Evolutionary conservation across 805 yeast genomes (phyloP).

Genomic region (Yamadazyma takamatsuzukensis): DNA sequence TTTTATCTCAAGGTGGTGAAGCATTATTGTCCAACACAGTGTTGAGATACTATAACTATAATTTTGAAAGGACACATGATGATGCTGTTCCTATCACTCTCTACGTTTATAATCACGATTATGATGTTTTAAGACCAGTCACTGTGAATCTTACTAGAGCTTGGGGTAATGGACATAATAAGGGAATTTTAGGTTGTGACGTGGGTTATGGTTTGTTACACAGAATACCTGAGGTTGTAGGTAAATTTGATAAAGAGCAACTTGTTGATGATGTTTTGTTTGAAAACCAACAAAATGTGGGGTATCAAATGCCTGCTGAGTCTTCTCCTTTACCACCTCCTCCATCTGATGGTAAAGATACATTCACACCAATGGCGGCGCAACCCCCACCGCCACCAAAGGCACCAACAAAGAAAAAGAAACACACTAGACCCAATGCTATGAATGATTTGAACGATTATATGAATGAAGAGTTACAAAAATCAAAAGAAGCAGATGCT

Average conservation of each 20-base stretch:
- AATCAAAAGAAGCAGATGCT: slow-evolving; percentile 34
- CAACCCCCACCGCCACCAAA: slow-evolving; percentile 8
- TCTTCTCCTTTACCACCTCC: slow-evolving; percentile 9
- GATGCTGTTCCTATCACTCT: slow-evolving; percentile 39
- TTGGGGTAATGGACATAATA: slow-evolving; percentile 65
- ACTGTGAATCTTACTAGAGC: slow-evolving; percentile 59
- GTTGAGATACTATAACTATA: slow-evolving; percentile 51
- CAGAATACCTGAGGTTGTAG: slow-evolving; percentile 68
- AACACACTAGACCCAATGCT: slow-evolving; percentile 18
- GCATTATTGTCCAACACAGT: slow-evolving; percentile 67
- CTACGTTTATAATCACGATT: slow-evolving; percentile 81
- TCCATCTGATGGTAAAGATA: slow-evolving; percentile 2
- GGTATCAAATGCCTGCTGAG: slow-evolving; percentile 13
- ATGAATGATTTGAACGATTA: slow-evolving; percentile 30
- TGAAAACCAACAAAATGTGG: slow-evolving; percentile 20
- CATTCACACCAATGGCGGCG: slow-evolving; percentile 11
- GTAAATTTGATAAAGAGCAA: slow-evolving; percentile 41
- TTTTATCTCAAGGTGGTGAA: slow-evolving; percentile 85
- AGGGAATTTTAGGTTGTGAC: slow-evolving; percentile 86
- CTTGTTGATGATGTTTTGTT: slow-evolving; percentile 31
- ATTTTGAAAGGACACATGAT: slow-evolving; percentile 25
- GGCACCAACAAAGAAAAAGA: slow-evolving; percentile 26
- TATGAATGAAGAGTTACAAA: slow-evolving; percentile 43
- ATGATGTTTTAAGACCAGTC: slow-evolving; percentile 82
- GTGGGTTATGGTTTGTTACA: slow-evolving; percentile 92